Base-by-base conservation (phyloP, 306 rosid genomes). In the Dryas drummondii region DNA sequence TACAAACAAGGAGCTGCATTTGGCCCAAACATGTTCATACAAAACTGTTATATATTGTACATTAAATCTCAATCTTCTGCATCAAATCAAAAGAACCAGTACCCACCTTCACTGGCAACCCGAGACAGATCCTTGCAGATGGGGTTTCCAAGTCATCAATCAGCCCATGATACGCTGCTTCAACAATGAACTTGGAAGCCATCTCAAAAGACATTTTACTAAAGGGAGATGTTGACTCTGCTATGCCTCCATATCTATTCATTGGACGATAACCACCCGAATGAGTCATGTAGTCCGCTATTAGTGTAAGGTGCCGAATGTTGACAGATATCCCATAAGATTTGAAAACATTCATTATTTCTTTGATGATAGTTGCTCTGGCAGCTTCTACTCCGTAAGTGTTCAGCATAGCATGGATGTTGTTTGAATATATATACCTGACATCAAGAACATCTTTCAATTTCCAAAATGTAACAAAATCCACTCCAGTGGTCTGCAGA, bases 371-470 rank as follows among this genome's bases (percentile, higher is more conserved):
- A 54, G 93, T 88, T 70, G 78, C 99, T 85, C 94, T 87, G 65
- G 93, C 99, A 3, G 96, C 96, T 84, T 94, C 97, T 78, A 94
- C 93, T 74, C 99, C 97, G 1, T 88, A 94, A 0, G 96, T 76
- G 3, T 32, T 68, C 40, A 90, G 88, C 88, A 94, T 86, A 10
- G 89, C 91, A 80, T 86, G 85, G 27, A 94, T 83, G 71, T 80
- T 77, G 72, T 92, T 94, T 71, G 98, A 86, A 77, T 91, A 94
- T 50, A 94, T 55, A 72, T 84, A 90, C 66, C 96, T 84, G 61
- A 75, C 83, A 75, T 91, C 94, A 59, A 94, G 91, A 72, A 80
- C 72, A 52, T 85, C 97, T 72, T 87, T 85, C 76, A 91, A 66
- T 58, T 81, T 80, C 96, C 96, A 94, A 37, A 91, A 76, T 51